phyloP scores from a whole-genome alignment of 768 basidiomycete species.

The Naematelia encephala region DNA sequence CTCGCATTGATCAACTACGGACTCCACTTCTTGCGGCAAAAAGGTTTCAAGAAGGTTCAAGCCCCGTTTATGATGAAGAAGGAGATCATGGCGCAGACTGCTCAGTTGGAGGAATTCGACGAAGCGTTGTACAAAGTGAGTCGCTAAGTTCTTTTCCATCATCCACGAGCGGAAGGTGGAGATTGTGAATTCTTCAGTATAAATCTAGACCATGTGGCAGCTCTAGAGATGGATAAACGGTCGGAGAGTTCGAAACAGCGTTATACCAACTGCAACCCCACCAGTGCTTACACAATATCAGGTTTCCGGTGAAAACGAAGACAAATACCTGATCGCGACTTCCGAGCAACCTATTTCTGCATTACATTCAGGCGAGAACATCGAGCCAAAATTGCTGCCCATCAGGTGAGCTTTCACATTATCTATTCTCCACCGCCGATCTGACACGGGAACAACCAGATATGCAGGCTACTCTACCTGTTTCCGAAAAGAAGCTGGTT shows the following conservation, averaged over 20 bases:
- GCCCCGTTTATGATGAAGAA: conserved; percentile 99
- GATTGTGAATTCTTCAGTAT: too few relatives aligned
- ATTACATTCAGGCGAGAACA: conserved; percentile 94
- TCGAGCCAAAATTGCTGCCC: conserved; percentile 88
- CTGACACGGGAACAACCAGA: conserved; percentile 29
- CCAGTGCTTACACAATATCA: conserved; percentile 60
- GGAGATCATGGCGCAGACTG: conserved; percentile 94
- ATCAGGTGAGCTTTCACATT: conserved; percentile 59
- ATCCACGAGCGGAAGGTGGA: too few relatives aligned
- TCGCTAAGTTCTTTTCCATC: neutral
- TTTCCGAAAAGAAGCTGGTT: conserved; percentile 98
- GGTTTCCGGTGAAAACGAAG: conserved; percentile 62
- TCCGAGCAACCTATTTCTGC: conserved; percentile 98
- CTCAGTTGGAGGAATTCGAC: conserved; percentile 96
- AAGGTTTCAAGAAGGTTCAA: conserved; percentile 87
- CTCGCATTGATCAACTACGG: conserved; percentile 93
- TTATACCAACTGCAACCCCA: too few relatives aligned
- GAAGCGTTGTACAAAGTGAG: conserved; percentile 93
- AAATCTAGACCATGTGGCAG: too few relatives aligned
- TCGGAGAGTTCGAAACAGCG: too few relatives aligned
- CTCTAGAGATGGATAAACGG: too few relatives aligned
- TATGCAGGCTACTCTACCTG: conserved; percentile 70
- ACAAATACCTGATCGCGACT: conserved; percentile 98
- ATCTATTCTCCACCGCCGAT: neutral
- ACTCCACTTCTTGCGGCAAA: conserved; percentile 80